Evolutionary conservation across 768 basidiomycete species (phyloP).

Genomic region (Amanita pallidorosea): DNA sequence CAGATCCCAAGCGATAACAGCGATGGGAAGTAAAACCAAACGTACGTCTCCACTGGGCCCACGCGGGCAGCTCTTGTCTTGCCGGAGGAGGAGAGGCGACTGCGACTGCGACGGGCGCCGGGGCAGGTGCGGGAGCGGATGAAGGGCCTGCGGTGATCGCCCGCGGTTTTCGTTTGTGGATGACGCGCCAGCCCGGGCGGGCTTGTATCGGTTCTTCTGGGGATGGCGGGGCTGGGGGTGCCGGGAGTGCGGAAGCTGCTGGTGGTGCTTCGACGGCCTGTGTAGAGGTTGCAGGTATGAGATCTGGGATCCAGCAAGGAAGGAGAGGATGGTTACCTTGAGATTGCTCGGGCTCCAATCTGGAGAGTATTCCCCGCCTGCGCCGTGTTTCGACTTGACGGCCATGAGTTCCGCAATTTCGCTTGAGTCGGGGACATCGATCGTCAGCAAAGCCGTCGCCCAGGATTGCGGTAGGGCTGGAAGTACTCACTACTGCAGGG

Average conservation of each 20-base stretch:
- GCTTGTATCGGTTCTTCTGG: constrained; percentile 43
- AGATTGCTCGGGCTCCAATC: constrained; percentile 57
- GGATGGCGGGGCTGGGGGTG: constrained; percentile 35
- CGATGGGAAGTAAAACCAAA: constrained; percentile 3
- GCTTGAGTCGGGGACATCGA: constrained; percentile 22
- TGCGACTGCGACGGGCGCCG: constrained; percentile 26
- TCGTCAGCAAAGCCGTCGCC: too few relatives aligned
- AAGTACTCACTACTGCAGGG: constrained; percentile 60
- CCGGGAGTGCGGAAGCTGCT: constrained; percentile 16
- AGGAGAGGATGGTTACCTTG: neutral
- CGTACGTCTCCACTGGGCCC: constrained; percentile 82
- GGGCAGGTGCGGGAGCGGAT: constrained; percentile 26
- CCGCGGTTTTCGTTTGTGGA: constrained; percentile 50
- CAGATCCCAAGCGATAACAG: neutral
- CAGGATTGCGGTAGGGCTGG: too few relatives aligned
- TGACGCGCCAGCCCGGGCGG: constrained; percentile 65
- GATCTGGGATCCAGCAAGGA: neutral
- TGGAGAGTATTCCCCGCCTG: constrained; percentile 67
- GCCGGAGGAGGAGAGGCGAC: constrained; percentile 29
- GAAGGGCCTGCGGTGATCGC: constrained; percentile 29
- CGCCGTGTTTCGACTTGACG: constrained; percentile 72
- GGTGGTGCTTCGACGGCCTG: constrained; percentile 27
- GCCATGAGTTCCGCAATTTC: constrained; percentile 82
- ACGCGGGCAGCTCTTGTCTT: constrained; percentile 54
- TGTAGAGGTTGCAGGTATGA: neutral